These are phyloP conservation scores for Solanum infundibuliforme DNA, from an alignment of 257 asterid genomes.

Conservation along the genomic window DNA sequence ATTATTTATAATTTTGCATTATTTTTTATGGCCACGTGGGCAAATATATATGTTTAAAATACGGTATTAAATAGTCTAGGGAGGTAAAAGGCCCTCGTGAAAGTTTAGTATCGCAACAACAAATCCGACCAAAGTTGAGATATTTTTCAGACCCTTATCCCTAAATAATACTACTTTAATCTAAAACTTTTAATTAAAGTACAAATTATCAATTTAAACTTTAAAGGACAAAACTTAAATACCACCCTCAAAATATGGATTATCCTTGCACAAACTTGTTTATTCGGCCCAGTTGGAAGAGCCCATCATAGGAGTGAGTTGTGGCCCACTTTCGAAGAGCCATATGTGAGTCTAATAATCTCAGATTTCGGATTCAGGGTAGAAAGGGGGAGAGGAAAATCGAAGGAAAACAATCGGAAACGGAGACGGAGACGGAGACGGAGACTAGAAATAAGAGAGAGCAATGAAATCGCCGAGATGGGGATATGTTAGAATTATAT, in stretches of 20 bases:
- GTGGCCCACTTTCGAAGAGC: background rate
- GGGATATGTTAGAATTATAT: conserved; percentile 74
- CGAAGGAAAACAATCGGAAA: background rate
- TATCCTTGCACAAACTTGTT: background rate
- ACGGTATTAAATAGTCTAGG: too few relatives aligned
- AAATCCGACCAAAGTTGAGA: too few relatives aligned
- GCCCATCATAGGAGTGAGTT: background rate
- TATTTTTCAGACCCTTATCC: too few relatives aligned
- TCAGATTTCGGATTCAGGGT: background rate
- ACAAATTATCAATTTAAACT: too few relatives aligned
- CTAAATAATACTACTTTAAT: too few relatives aligned
- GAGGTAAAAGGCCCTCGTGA: too few relatives aligned
- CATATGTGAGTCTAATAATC: background rate
- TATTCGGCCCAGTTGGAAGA: background rate
- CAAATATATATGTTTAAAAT: too few relatives aligned
- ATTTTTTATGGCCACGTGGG: too few relatives aligned
- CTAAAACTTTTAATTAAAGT: too few relatives aligned
- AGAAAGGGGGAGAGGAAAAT: background rate
- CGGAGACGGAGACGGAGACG: background rate
- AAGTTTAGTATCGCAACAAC: too few relatives aligned
- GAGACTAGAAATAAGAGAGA: background rate
- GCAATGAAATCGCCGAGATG: conserved; percentile 52
- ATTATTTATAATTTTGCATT: too few relatives aligned
- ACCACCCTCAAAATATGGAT: background rate
- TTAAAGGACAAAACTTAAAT: background rate